Evolutionary conservation across 257 asterid genomes (phyloP).

Genomic region (Dorcoceras hygrometricum): DNA sequence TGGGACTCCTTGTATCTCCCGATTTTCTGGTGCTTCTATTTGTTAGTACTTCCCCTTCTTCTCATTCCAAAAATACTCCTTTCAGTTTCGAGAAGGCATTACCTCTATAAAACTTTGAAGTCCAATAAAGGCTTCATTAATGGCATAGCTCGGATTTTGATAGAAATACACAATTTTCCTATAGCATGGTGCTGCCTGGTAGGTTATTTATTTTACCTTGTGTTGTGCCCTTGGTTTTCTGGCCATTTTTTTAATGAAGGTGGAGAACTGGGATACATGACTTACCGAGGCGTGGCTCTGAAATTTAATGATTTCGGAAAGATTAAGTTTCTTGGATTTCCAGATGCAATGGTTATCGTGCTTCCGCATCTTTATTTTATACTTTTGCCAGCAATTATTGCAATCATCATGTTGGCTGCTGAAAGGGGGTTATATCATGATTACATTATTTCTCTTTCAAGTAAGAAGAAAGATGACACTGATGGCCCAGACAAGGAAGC

Average conservation of each 20-base stretch:
- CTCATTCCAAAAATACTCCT: conserved; percentile 54
- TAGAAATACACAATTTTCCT: conserved; percentile 49
- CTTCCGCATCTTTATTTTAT: conserved; percentile 71
- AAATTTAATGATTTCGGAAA: conserved; percentile 26
- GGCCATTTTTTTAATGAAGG: conserved; percentile 61
- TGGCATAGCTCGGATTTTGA: conserved; percentile 49
- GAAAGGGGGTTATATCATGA: conserved; percentile 63
- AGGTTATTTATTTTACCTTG: conserved; percentile 72
- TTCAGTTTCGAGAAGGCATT: conserved; percentile 38
- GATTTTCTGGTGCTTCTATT: conserved; percentile 52
- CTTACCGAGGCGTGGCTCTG: conserved; percentile 79
- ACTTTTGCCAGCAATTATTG: conserved; percentile 57
- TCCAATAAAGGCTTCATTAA: conserved; percentile 47
- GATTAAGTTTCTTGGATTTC: conserved; percentile 63
- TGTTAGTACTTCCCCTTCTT: conserved; percentile 41
- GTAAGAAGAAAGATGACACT: conserved; percentile 77
- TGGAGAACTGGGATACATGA: conserved; percentile 69
- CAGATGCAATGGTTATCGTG: conserved; percentile 89
- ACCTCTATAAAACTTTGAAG: conserved; percentile 42
- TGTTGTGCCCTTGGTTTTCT: conserved; percentile 77
- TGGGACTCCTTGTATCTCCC: conserved; percentile 81
- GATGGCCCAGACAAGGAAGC: conserved; percentile 31
- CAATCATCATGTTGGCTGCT: conserved; percentile 48
- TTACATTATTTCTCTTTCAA: conserved; percentile 54
- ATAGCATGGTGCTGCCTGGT: conserved; percentile 44